Evolutionary conservation across 352 stramenopile species (phyloP).

Genomic region (Pythium apleroticum): DNA sequence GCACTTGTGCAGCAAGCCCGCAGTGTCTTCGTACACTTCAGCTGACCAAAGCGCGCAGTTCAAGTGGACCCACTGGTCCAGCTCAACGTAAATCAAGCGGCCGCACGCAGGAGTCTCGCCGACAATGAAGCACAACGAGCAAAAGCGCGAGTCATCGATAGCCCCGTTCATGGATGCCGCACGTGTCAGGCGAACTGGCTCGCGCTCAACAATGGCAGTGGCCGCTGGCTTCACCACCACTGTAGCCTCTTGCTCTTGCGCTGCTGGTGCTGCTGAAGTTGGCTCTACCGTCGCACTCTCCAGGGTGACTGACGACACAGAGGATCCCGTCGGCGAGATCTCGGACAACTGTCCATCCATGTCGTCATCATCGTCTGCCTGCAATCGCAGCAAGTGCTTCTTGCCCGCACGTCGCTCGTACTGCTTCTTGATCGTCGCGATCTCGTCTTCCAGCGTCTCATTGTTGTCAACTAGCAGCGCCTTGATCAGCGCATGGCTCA

Average conservation of each 20-base stretch:
- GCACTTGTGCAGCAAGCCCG: constrained; percentile 77
- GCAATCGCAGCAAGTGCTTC: constrained; percentile 45
- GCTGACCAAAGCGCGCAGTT: constrained; percentile 93
- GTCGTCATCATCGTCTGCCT: constrained; percentile 24
- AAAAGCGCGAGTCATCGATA: constrained; percentile 73
- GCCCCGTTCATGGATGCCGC: constrained; percentile 1
- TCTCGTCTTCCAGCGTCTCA: constrained; percentile 68
- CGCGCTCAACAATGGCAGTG: neutral
- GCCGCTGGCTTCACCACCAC: neutral
- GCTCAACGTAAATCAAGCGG: constrained; percentile 77
- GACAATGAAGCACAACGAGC: constrained; percentile 78
- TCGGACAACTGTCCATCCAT: constrained; percentile 18
- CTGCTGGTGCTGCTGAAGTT: neutral
- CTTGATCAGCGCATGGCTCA: constrained; percentile 44
- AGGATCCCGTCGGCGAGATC: constrained; percentile 20
- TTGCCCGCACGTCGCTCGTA: constrained; percentile 70
- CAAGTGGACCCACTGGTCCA: constrained; percentile 89
- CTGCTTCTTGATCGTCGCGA: constrained; percentile 72
- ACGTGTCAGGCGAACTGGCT: neutral
- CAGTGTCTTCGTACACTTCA: constrained; percentile 87
- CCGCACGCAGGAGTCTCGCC: constrained; percentile 74
- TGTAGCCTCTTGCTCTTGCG: neutral
- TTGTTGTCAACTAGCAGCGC: constrained; percentile 36
- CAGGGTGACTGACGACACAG: constrained; percentile 5
- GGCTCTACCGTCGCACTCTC: neutral